phyloP scores from a whole-genome alignment of 768 basidiomycete species.

The Leccinum subgranulosum region DNA sequence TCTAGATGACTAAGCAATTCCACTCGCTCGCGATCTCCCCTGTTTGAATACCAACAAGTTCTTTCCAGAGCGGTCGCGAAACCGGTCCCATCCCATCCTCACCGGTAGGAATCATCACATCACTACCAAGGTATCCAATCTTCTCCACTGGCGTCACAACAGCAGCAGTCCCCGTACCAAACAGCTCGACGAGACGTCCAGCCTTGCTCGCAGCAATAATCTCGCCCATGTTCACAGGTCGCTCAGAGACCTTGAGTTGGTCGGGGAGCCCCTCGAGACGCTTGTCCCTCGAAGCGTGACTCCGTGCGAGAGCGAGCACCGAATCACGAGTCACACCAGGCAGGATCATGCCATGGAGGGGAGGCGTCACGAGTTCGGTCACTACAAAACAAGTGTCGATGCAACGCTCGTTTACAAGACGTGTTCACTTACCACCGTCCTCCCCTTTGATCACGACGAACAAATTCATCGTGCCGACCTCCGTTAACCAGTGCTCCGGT shows the following conservation, averaged over 20 bases:
- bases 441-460: conserved; percentile 75
- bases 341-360: conserved; percentile 62
- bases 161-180: conserved; percentile 55
- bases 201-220: conserved; percentile 47
- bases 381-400: conserved; percentile 26
- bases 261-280: conserved; percentile 51
- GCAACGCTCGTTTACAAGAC: not conserved
- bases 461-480: conserved; percentile 91
- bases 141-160: conserved; percentile 46
- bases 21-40: conserved; percentile 76
- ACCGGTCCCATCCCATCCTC: conserved; percentile 74
- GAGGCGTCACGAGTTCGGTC: conserved; percentile 62
- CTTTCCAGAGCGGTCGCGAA: conserved; percentile 46
- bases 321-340: conserved; percentile 70
- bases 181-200: conserved; percentile 48
- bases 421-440: conserved; percentile 51
- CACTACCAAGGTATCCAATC: conserved; percentile 58
- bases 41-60: conserved; percentile 64
- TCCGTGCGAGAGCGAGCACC: conserved; percentile 43
- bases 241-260: conserved; percentile 60
- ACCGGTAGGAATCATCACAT: conserved; percentile 54
- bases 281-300: conserved; percentile 49
- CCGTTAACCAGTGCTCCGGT: conserved; percentile 47
- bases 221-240: conserved; percentile 74
- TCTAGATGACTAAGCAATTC: conserved; percentile 50